These are phyloP conservation scores for Cyclostephanos tholiformis DNA, from an alignment of 108 stramenopile genomes.

Conservation along the genomic window DNA sequence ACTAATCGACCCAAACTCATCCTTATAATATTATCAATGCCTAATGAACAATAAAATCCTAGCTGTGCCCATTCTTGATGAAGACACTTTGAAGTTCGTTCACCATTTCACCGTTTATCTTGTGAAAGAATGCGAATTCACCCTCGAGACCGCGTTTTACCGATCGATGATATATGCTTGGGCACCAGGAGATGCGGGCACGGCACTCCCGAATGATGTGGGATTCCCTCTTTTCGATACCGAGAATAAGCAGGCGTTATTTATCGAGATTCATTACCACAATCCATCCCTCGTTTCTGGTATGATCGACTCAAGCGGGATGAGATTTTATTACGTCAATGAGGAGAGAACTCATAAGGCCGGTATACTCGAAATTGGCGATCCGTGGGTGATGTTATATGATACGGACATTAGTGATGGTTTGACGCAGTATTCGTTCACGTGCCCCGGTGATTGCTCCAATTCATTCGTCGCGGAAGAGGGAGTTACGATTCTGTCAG, in stretches of 20 bases:
- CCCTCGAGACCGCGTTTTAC: background rate
- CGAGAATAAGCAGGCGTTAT: constrained; percentile 28
- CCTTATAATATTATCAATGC: background rate
- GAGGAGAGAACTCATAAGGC: constrained; percentile 45
- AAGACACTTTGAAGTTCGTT: constrained; percentile 26
- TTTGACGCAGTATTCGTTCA: constrained; percentile 43
- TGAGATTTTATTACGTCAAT: constrained; percentile 54
- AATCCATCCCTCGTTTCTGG: constrained; percentile 44
- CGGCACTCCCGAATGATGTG: constrained; percentile 48
- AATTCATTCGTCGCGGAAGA: constrained; percentile 9
- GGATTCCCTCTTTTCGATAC: constrained; percentile 49
- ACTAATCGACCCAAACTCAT: background rate
- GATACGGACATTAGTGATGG: constrained; percentile 43
- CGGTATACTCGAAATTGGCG: constrained; percentile 52
- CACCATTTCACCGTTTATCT: constrained; percentile 51
- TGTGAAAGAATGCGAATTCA: background rate
- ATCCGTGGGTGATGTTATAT: constrained; percentile 41
- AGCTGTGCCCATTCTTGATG: constrained; percentile 11
- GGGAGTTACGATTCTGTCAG: constrained; percentile 53
- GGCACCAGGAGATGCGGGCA: constrained; percentile 53
- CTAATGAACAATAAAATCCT: background rate
- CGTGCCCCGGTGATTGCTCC: constrained; percentile 54
- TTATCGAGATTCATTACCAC: constrained; percentile 54
- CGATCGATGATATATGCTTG: constrained; percentile 39
- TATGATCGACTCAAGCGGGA: constrained; percentile 54